Conservation (phyloP, 805 yeast genomes). For the Metschnikowia drakensbergensis region DNA sequence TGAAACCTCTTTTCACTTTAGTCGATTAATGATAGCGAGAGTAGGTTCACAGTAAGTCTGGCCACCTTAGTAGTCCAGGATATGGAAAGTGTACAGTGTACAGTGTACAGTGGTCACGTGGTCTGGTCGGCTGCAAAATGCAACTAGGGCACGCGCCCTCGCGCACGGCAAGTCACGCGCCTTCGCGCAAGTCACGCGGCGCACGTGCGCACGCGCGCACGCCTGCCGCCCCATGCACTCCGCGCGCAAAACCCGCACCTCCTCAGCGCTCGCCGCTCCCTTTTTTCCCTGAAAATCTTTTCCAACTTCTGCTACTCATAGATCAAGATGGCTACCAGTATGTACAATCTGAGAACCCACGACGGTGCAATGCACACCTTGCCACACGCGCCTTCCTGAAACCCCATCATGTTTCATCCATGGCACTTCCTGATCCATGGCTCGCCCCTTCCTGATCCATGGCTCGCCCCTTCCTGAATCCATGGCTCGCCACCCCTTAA, state of each 20-base stretch:
- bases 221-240: conserved; percentile 6
- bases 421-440: no score
- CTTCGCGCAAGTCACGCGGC: neutral
- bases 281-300: conserved; percentile 13
- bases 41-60: conserved; percentile 22
- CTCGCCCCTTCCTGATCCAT: no score
- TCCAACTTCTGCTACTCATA: conserved; percentile 15
- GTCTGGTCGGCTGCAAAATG: neutral
- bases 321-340: conserved; percentile 22
- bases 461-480: no score
- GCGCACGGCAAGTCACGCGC: neutral
- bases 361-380: no score
- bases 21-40: conserved; percentile 20
- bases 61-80: conserved; percentile 29
- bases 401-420: no score
- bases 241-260: conserved; percentile 4
- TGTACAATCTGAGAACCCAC: conserved; percentile 7
- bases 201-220: conserved; percentile 3
- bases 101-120: no score
- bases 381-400: no score
- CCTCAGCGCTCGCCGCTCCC: conserved; percentile 10
- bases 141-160: conserved; percentile 3
- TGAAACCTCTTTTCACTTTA: conserved; percentile 35
- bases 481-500: no score
- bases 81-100: conserved; percentile 13